Evolutionary conservation across 306 rosid genomes (phyloP), one percentile per base, ranked within the genome.

Genomic region (Arachis hypogaea): DNA sequence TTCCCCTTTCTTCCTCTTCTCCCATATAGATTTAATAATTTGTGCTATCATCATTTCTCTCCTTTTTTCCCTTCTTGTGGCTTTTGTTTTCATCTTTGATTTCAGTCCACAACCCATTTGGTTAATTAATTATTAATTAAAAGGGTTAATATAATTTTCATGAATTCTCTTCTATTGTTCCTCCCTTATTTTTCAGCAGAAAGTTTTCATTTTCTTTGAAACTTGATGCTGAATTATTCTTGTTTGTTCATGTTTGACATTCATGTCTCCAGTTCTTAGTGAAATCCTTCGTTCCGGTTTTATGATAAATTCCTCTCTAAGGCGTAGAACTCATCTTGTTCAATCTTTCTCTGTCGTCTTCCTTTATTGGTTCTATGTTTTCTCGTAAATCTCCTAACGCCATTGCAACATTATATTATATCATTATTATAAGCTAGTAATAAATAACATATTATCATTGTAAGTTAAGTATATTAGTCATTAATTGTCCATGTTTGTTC

Each of bases 301-400:
- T 88, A 86, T 89, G 81, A 83, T 91, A 54, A 81, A 89, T 83
- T 94, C 98, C 72, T 81, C 97, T 40, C 83, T 88, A 41, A 78
- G 92, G 55, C 96, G 92, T 68, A 83, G 91, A 72, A 93, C 97
- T 76, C 97, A 89, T 74, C 57, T 94, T 63, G 98, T 89, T 85
- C 98, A 94, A 80, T 94, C 98, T 60, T 91, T 94, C 92, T 94
- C 98, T n/a, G 97, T 92, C 28, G 85, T 88, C 61, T 94, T 94
- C 87, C 97, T 94, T 41, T 86, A 94, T 77, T 94, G 98, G 98
- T 94, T 94, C 84, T 94, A 94, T 72, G 98, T 94, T 30, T 94
- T 94, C 43, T 93, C 98, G 85, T 77, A 82, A 87, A 75, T 36
- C 55, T 43, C 68, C 30, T 30, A 9, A 18, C 65, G 46, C 2